A percentile compares a stretch with the other conserved stretches of the same genome.
Conservation (phyloP, 768 basidiomycete genomes). For the Tulasnella sp. region DNA sequence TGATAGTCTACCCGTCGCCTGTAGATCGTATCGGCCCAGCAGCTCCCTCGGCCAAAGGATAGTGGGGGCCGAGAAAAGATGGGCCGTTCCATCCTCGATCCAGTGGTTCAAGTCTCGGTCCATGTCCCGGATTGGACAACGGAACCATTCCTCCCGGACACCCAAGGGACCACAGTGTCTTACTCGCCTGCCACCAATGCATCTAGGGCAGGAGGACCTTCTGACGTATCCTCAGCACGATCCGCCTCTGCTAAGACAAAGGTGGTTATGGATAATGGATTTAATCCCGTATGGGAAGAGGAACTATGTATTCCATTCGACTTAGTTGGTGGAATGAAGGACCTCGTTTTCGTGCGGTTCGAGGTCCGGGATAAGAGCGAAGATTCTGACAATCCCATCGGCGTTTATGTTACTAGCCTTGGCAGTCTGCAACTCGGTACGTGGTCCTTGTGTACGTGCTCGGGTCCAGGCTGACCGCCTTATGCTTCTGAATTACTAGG, state of each 20-base stretch:
- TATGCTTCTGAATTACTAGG: constrained; percentile 52
- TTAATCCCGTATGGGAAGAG: constrained; percentile 90
- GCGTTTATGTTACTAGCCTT: constrained; percentile 71
- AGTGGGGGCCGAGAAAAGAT: constrained; percentile 60
- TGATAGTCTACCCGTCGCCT: not conserved
- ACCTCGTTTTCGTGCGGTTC: constrained; percentile 83
- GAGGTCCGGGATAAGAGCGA: constrained; percentile 66
- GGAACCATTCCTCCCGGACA: constrained; percentile 42
- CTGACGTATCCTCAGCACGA: constrained; percentile 42
- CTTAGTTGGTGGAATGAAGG: constrained; percentile 73
- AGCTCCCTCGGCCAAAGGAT: constrained; percentile 76
- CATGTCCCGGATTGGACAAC: constrained; percentile 73
- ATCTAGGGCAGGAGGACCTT: constrained; percentile 35
- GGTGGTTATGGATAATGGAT: constrained; percentile 81
- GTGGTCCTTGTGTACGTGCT: constrained; percentile 40
- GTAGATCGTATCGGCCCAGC: constrained; percentile 84
- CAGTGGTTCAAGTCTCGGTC: constrained; percentile 79
- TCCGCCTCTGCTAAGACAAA: constrained; percentile 61
- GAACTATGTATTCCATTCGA: constrained; percentile 70
- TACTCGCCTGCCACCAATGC: constrained; percentile 29
- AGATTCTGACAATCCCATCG: constrained; percentile 65
- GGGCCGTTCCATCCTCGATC: constrained; percentile 63
- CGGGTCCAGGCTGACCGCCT: constrained; percentile 43
- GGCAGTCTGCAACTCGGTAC: constrained; percentile 73
- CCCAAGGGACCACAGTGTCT: not conserved